A percentile compares a stretch with the other conserved stretches of the same genome.
Conservation (phyloP, 2,329 filamentous ascomycete species). For the Zymoseptoria crescenta region DNA sequence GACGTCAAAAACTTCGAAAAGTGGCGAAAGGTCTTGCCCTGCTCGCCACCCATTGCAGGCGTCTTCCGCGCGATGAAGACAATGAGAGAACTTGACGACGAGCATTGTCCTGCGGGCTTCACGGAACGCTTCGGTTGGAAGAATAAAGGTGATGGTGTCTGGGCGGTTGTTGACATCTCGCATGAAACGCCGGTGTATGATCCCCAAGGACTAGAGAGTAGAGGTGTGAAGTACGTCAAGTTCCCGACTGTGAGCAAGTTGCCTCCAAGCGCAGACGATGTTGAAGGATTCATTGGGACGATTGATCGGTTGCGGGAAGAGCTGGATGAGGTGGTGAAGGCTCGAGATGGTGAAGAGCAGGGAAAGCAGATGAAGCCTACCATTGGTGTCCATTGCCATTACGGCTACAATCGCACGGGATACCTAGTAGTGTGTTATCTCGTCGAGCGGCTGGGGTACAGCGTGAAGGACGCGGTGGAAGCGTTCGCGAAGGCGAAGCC, state of each 20-base stretch:
- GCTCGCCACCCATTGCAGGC: conserved; percentile 55
- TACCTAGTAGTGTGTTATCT: conserved; percentile 87
- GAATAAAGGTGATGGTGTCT: conserved; percentile 42
- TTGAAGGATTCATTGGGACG: conserved; percentile 50
- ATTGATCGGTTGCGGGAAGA: conserved; percentile 43
- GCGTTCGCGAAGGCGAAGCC: conserved; percentile 65
- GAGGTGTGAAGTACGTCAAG: conserved; percentile 55
- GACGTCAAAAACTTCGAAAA: conserved; percentile 94
- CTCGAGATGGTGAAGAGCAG: conserved; percentile 14
- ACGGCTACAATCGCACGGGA: conserved; percentile 83
- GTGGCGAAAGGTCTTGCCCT: conserved; percentile 55
- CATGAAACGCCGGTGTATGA: conserved; percentile 89
- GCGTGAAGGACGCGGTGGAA: conserved; percentile 68
- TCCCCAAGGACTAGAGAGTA: conserved; percentile 45
- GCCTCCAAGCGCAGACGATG: conserved; percentile 60
- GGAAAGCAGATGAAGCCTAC: conserved; percentile 23
- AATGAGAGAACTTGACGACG: conserved; percentile 76
- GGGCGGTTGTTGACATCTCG: conserved; percentile 71
- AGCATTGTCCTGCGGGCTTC: conserved; percentile 69
- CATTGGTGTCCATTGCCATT: conserved; percentile 88
- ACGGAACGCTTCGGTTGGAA: conserved; percentile 55
- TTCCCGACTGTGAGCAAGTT: conserved; percentile 89
- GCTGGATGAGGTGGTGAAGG: conserved; percentile 23
- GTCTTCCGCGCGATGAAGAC: conserved; percentile 91
- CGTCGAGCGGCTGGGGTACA: conserved; percentile 68